Evolutionary conservation across 2,329 filamentous ascomycete genomes (phyloP).

Genomic region (Neurospora sp.): DNA sequence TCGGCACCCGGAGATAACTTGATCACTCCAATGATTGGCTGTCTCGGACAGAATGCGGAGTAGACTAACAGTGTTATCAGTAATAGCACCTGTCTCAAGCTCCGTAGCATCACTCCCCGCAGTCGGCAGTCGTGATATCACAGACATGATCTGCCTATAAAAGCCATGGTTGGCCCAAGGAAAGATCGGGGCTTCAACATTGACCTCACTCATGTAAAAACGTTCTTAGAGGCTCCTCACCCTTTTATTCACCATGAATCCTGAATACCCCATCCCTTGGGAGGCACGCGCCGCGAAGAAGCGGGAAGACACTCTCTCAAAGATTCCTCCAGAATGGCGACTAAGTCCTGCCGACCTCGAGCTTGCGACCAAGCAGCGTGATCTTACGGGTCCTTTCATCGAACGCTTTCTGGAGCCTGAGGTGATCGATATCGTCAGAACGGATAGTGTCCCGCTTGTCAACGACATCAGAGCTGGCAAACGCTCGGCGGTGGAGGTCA

Average conservation of each 20-base stretch:
- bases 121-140: not conserved
- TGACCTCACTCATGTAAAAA: not conserved
- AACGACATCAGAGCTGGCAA: constrained; percentile 14
- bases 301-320: not conserved
- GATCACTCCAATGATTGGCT: not conserved
- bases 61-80: not conserved
- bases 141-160: not conserved
- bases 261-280: not conserved
- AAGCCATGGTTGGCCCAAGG: not conserved
- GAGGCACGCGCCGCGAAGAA: not conserved
- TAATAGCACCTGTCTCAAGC: not conserved
- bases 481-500: constrained; percentile 33
- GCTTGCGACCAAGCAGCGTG: not conserved
- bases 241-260: not conserved
- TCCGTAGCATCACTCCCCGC: not conserved
- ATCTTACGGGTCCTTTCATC: constrained; percentile 13
- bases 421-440: constrained; percentile 4
- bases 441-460: constrained; percentile 6
- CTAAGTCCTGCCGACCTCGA: constrained; percentile 2
- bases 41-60: not conserved
- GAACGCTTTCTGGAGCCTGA: constrained; percentile 9
- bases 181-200: not conserved
- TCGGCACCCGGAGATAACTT: not conserved
- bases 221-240: not conserved
- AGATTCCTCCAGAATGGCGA: constrained; percentile 4